These are phyloP conservation scores for Musa beccarii DNA, from an alignment of 176 grass and related monocot genomes.

Conservation along the genomic window DNA sequence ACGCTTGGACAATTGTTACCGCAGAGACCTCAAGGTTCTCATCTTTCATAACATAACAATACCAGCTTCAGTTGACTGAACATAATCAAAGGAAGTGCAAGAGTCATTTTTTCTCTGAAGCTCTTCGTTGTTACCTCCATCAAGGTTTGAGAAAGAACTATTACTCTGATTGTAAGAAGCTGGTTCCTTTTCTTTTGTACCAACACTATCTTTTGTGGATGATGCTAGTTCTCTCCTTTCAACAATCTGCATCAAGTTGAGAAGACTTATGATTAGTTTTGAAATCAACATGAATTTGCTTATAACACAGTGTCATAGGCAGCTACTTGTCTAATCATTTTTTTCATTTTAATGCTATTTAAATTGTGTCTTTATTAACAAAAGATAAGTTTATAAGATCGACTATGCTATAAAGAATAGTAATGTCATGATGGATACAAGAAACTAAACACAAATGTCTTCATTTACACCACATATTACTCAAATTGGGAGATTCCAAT, in stretches of 20 bases:
- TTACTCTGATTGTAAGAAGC: slow-evolving; percentile 15
- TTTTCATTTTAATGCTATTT: no score
- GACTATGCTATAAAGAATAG: no score
- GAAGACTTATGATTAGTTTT: neutral
- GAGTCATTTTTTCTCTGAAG: slow-evolving; percentile 8
- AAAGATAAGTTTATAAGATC: no score
- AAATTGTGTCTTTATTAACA: no score
- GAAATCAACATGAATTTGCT: no score
- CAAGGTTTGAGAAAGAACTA: slow-evolving; percentile 31
- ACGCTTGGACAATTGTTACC: slow-evolving; percentile 18
- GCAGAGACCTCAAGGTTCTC: slow-evolving; percentile 16
- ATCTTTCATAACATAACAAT: slow-evolving; percentile 25
- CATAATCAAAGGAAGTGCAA: slow-evolving; percentile 20
- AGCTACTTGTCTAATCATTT: no score
- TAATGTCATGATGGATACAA: no score
- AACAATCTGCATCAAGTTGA: slow-evolving; percentile 53
- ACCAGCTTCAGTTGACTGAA: slow-evolving; percentile 8
- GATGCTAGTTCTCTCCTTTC: slow-evolving; percentile 62
- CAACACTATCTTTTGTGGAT: slow-evolving; percentile 42
- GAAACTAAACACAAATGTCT: no score
- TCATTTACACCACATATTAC: no score
- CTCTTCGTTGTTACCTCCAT: slow-evolving; percentile 11
- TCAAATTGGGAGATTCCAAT: no score
- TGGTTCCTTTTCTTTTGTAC: slow-evolving; percentile 35
- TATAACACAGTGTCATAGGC: no score